These are phyloP conservation scores for Fagopyrum homotropicum DNA, from an alignment of 148 eudicot species.

Conservation along the genomic window DNA sequence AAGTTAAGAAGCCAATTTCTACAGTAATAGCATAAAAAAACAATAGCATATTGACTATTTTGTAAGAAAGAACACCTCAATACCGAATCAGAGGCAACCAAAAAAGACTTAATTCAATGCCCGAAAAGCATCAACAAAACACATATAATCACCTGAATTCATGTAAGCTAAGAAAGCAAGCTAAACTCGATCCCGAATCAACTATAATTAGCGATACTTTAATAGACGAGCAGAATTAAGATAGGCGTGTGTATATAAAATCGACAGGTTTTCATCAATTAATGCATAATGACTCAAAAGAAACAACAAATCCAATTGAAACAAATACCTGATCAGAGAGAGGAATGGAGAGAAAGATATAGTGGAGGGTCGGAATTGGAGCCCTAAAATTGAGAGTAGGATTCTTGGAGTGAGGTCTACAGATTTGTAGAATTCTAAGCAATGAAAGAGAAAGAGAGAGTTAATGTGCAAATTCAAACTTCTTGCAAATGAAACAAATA, in stretches of 20 bases:
- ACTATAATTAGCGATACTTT: neutral
- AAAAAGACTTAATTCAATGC: neutral
- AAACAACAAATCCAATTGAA: neutral
- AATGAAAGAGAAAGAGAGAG: too few species aligned
- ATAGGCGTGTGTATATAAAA: neutral
- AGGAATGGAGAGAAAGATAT: neutral
- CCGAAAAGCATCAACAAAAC: neutral
- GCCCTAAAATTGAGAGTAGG: neutral
- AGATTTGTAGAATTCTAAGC: too few species aligned
- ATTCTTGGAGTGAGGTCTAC: neutral
- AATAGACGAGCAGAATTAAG: neutral
- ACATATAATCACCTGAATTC: neutral
- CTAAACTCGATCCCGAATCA: neutral
- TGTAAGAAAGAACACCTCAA: neutral
- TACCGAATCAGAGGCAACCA: neutral
- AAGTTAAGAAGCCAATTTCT: neutral
- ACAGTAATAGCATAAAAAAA: neutral
- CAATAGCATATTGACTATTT: neutral
- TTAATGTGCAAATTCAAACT: too few species aligned
- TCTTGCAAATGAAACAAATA: too few species aligned
- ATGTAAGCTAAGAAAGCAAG: neutral
- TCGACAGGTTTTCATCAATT: too few species aligned
- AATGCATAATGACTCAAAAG: neutral
- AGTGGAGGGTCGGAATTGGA: neutral
- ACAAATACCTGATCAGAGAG: neutral